phyloP scores from a whole-genome alignment of 208 protist species.

The Leishmania amazonensis region DNA sequence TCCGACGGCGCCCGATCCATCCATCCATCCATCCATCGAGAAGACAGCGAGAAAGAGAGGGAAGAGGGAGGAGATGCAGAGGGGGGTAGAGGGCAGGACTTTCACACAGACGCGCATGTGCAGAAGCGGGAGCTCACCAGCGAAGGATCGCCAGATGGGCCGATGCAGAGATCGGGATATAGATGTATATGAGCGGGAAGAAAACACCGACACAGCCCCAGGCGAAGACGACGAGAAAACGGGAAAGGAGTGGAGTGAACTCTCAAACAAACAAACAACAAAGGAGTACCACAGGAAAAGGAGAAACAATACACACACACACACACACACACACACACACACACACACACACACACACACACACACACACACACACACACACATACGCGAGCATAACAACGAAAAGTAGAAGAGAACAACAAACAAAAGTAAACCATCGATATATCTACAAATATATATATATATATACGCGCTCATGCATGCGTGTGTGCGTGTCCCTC shows the following conservation, averaged over 20 bases:
- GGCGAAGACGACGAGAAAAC: background rate
- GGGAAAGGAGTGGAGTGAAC: background rate
- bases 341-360: background rate
- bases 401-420: too few relatives aligned
- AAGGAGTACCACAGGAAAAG: background rate
- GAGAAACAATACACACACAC: background rate
- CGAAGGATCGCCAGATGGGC: background rate
- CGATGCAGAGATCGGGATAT: background rate
- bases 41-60: background rate
- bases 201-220: background rate
- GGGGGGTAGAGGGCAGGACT: background rate
- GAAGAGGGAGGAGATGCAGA: background rate
- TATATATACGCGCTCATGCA: too few relatives aligned
- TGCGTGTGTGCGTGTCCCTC: background rate
- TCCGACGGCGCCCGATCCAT: background rate
- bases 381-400: too few relatives aligned
- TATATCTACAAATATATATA: too few relatives aligned
- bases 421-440: too few relatives aligned
- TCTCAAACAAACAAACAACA: background rate
- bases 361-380: background rate
- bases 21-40: background rate
- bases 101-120: background rate
- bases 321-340: background rate
- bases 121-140: background rate
- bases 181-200: background rate